Evolutionary conservation across 2,329 filamentous ascomycete species (phyloP).

Genomic region (Aspergillus candidus): DNA sequence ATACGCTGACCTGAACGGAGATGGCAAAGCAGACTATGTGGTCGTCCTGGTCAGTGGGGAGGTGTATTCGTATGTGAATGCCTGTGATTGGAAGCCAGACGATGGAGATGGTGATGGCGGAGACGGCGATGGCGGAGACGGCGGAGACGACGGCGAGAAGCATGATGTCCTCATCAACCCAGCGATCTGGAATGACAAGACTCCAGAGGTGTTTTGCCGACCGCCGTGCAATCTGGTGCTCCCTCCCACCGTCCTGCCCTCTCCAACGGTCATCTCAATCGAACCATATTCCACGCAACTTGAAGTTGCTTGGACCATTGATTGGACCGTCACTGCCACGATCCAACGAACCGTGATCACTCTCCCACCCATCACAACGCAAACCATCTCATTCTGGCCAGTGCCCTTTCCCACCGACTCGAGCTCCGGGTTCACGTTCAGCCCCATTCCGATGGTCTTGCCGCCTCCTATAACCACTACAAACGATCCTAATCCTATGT

Average conservation of each 20-base stretch:
- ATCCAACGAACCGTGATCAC: not conserved
- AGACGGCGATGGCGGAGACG: not conserved
- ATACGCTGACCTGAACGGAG: not conserved
- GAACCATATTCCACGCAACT: not conserved
- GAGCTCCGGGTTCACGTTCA: not conserved
- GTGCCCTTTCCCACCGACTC: not conserved
- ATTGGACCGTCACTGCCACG: not conserved
- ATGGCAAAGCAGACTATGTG: conserved; percentile 1
- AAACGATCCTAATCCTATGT: not conserved
- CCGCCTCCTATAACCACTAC: not conserved
- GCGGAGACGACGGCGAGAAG: not conserved
- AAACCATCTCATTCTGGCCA: conserved; percentile 1
- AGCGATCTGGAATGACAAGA: not conserved
- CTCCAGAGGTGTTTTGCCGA: not conserved
- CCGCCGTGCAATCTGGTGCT: conserved; percentile 1
- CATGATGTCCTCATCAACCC: not conserved
- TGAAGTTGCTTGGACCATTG: not conserved
- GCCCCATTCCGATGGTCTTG: not conserved
- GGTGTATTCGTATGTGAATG: not conserved
- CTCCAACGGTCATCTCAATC: not conserved
- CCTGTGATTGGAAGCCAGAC: not conserved
- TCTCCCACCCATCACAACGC: not conserved
- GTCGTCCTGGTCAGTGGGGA: not conserved
- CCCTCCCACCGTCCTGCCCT: not conserved
- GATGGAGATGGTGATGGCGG: too few species aligned